phyloP scores from a whole-genome alignment of 805 yeast genomes.

The Candida palmyrensis region DNA sequence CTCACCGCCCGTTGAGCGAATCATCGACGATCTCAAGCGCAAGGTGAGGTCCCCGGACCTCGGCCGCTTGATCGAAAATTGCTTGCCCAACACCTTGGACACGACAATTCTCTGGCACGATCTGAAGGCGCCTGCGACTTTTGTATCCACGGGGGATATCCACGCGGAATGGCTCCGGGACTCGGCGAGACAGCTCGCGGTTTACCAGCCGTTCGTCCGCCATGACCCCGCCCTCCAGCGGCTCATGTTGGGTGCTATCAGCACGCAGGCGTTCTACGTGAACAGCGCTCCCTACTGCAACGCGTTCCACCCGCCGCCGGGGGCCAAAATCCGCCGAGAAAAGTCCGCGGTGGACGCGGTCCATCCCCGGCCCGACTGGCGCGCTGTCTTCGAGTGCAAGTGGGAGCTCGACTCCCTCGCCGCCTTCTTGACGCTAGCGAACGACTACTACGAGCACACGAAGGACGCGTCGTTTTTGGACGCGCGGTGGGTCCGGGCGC shows the following conservation, averaged over 20 bases:
- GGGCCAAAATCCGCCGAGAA: slow-evolving; percentile 43
- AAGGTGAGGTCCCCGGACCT: slow-evolving; percentile 59
- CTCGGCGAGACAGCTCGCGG: slow-evolving; percentile 76
- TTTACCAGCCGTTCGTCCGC: slow-evolving; percentile 58
- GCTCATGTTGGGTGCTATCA: slow-evolving; percentile 72
- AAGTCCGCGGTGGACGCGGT: slow-evolving; percentile 60
- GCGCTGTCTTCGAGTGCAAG: slow-evolving; percentile 78
- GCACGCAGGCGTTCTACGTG: slow-evolving; percentile 68
- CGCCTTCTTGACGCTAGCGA: slow-evolving; percentile 69
- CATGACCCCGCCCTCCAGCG: slow-evolving; percentile 45
- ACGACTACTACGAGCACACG: slow-evolving; percentile 60
- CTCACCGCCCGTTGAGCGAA: slow-evolving; percentile 56
- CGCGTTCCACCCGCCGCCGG: slow-evolving; percentile 83
- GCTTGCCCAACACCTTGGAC: slow-evolving; percentile 83
- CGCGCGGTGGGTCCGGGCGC: slow-evolving; percentile 55
- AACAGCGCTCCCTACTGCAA: slow-evolving; percentile 73
- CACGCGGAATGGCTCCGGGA: slow-evolving; percentile 93
- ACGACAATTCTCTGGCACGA: slow-evolving; percentile 77
- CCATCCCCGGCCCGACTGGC: slow-evolving; percentile 65
- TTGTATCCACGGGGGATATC: slow-evolving; percentile 87
- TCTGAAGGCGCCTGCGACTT: slow-evolving; percentile 31
- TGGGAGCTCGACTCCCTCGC: slow-evolving; percentile 86
- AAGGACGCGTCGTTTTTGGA: slow-evolving; percentile 44
- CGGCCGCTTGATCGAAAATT: slow-evolving; percentile 71
- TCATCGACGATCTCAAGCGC: slow-evolving; percentile 47